These are phyloP conservation scores for Lactarius pseudohatsudake DNA, from an alignment of 768 basidiomycete species.

Conservation along the genomic window DNA sequence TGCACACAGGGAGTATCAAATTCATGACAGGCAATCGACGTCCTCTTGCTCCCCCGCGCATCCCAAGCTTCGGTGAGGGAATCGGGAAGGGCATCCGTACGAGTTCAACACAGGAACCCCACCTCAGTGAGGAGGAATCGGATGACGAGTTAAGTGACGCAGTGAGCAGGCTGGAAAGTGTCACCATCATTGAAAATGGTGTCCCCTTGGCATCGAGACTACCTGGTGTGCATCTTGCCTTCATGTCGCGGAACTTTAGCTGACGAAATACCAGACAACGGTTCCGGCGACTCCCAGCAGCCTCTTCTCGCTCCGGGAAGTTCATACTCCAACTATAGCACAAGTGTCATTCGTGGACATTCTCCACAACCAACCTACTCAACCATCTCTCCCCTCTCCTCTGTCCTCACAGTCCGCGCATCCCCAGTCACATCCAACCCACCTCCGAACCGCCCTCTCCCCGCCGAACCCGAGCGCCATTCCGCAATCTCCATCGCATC, in stretches of 20 bases:
- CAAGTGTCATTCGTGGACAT: slow-evolving; percentile 59
- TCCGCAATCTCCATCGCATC: slow-evolving; percentile 38
- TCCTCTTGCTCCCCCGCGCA: slow-evolving; percentile 61
- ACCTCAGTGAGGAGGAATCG: slow-evolving; percentile 52
- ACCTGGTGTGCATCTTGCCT: slow-evolving; percentile 8
- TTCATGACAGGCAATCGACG: slow-evolving; percentile 72
- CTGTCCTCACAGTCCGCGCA: slow-evolving; percentile 56
- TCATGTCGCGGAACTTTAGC: slow-evolving; percentile 1
- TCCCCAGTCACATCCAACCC: slow-evolving; percentile 3
- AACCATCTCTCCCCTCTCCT: slow-evolving; percentile 36
- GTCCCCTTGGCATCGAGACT: slow-evolving; percentile 15
- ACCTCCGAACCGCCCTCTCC: slow-evolving; percentile 16
- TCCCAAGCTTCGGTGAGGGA: slow-evolving; percentile 83
- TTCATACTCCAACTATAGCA: slow-evolving; percentile 63
- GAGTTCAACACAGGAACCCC: slow-evolving; percentile 34
- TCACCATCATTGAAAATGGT: slow-evolving; percentile 48
- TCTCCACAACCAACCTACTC: slow-evolving; percentile 36
- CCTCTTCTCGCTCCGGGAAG: slow-evolving; percentile 52
- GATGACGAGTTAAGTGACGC: slow-evolving; percentile 70
- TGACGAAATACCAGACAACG: slow-evolving; percentile 9
- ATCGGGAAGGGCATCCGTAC: slow-evolving; percentile 58
- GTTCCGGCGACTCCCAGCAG: slow-evolving; percentile 34
- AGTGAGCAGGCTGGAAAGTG: slow-evolving; percentile 50
- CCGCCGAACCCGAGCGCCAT: slow-evolving; percentile 26
- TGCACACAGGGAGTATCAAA: slow-evolving; percentile 83